Percentiles rank a stretch among this genome's conserved stretches.
Conservation (phyloP, 2,329 filamentous ascomycete species). For the Clonostachys rosea region DNA sequence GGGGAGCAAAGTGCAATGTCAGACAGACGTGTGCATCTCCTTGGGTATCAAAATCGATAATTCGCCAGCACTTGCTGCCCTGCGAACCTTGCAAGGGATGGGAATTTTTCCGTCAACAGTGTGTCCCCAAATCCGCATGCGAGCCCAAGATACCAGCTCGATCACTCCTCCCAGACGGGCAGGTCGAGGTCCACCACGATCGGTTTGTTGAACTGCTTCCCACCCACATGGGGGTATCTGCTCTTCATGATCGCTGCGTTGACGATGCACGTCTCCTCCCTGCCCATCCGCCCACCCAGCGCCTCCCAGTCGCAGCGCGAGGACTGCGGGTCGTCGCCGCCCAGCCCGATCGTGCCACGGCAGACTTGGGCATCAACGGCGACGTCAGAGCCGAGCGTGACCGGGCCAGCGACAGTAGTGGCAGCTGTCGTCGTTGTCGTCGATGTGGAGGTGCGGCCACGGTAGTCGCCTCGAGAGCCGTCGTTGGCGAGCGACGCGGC, state of each 20-base stretch:
- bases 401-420: background rate
- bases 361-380: constrained; percentile 6
- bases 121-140: too few relatives aligned
- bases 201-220: constrained; percentile 69
- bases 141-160: background rate
- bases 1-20: too few relatives aligned
- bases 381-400: constrained; percentile 8
- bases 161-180: constrained; percentile 36
- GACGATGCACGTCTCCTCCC: constrained; percentile 70
- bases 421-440: constrained; percentile 1
- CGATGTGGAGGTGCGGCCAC: background rate
- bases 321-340: constrained; percentile 32
- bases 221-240: constrained; percentile 56
- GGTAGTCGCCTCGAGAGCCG: constrained; percentile 20
- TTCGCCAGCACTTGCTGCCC: too few relatives aligned
- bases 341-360: constrained; percentile 21
- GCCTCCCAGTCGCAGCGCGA: constrained; percentile 32
- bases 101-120: too few relatives aligned
- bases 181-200: constrained; percentile 81
- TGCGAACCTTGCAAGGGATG: too few relatives aligned
- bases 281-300: constrained; percentile 33
- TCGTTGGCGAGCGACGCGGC: constrained; percentile 38
- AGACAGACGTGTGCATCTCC: too few relatives aligned
- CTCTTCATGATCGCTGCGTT: constrained; percentile 74
- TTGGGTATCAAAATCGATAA: too few relatives aligned